phyloP scores from a whole-genome alignment of 768 basidiomycete genomes.

The Peribolospora kevripleyi region DNA sequence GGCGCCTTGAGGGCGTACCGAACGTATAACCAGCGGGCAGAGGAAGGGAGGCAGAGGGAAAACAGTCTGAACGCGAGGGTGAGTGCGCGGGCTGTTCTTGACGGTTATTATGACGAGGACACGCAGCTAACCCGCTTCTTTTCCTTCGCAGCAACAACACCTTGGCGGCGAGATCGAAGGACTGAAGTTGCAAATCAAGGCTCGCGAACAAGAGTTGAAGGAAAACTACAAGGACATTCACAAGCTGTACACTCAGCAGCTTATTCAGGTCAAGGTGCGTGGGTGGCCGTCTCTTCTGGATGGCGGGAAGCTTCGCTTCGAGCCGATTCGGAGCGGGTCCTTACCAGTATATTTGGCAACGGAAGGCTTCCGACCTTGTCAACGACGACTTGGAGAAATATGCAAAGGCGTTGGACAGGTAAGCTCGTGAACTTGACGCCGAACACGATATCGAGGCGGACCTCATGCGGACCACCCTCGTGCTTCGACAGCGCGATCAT shows the following conservation, averaged over 20 bases:
- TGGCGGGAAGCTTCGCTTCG: too few species aligned
- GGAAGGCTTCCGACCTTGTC: conserved; percentile 86
- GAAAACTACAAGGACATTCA: conserved; percentile 69
- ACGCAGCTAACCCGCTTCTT: too few species aligned
- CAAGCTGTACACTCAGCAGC: conserved; percentile 64
- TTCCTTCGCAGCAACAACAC: conserved; percentile 33
- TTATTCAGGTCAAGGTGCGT: conserved; percentile 76
- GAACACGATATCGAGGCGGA: background rate
- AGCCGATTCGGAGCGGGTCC: background rate
- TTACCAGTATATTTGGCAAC: background rate
- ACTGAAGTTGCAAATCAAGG: conserved; percentile 38
- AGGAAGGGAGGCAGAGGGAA: conserved; percentile 44
- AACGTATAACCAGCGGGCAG: conserved; percentile 62
- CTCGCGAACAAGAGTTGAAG: conserved; percentile 38
- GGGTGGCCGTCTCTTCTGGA: too few species aligned
- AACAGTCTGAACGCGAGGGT: conserved; percentile 46
- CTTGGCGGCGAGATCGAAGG: conserved; percentile 62
- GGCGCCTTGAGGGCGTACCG: conserved; percentile 58
- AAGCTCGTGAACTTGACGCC: conserved; percentile 13
- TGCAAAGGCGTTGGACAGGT: conserved; percentile 91
- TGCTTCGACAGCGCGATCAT: conserved; percentile 56
- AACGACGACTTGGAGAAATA: conserved; percentile 95
- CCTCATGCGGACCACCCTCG: background rate
- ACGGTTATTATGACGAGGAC: background rate
- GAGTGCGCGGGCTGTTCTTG: conserved; percentile 7